phyloP scores from a whole-genome alignment of 805 yeast species.

The Kodamaea jinghongensis region DNA sequence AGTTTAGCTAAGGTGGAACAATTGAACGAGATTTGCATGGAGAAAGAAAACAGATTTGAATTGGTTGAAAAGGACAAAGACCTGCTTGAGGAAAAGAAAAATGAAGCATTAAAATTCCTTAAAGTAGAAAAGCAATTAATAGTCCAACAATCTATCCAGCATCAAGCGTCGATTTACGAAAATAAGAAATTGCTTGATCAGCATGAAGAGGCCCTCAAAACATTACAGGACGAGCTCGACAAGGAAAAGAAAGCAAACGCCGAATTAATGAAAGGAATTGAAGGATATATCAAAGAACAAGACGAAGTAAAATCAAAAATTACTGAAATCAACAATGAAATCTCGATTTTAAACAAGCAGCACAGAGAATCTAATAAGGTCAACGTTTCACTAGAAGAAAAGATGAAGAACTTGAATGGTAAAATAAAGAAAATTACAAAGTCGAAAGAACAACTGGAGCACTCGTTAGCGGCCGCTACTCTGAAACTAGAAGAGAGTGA shows the following conservation, averaged over 20 bases:
- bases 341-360: conserved; percentile 21
- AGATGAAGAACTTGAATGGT: conserved; percentile 58
- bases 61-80: conserved; percentile 76
- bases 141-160: conserved; percentile 50
- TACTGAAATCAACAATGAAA: conserved; percentile 22
- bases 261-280: conserved; percentile 28
- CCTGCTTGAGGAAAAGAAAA: conserved; percentile 61
- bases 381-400: conserved; percentile 73
- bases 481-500: conserved; percentile 45
- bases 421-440: conserved; percentile 62
- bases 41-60: conserved; percentile 75
- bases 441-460: conserved; percentile 46
- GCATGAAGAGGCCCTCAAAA: conserved; percentile 36
- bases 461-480: conserved; percentile 43
- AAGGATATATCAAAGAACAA: conserved; percentile 34
- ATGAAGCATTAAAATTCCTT: conserved; percentile 65
- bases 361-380: conserved; percentile 42
- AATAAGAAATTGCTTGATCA: conserved; percentile 39
- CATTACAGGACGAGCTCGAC: conserved; percentile 40
- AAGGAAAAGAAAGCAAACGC: conserved; percentile 43
- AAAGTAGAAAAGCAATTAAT: conserved; percentile 60
- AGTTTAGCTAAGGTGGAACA: conserved; percentile 59
- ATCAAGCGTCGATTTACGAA: conserved; percentile 49
- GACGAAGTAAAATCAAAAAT: conserved; percentile 24
- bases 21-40: conserved; percentile 76